These are phyloP conservation scores for Pistacia integerrima DNA, from an alignment of 345 rosid species.

Conservation along the genomic window DNA sequence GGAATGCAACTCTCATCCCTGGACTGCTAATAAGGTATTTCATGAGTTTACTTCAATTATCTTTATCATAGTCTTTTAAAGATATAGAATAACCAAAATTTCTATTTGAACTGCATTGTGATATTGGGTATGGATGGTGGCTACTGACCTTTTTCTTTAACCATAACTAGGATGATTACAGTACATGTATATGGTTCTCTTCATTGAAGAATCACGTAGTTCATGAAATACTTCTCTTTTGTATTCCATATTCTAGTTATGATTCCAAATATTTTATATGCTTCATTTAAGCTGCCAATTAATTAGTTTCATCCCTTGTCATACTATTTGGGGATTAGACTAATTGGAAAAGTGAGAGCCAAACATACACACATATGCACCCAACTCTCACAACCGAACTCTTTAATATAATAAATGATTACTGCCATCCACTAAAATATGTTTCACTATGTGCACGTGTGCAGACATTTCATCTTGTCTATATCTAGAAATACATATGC, in stretches of 20 bases:
- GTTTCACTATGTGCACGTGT: not conserved
- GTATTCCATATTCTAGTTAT: not conserved
- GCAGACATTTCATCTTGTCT: not conserved
- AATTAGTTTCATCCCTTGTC: not conserved
- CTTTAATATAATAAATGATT: not conserved
- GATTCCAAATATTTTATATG: not conserved
- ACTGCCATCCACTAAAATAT: not conserved
- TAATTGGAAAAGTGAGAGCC: not conserved
- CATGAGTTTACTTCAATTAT: conserved; percentile 9
- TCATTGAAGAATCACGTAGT: not conserved
- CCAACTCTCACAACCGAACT: not conserved
- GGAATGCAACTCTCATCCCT: conserved; percentile 51
- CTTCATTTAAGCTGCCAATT: not conserved
- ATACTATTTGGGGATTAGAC: not conserved
- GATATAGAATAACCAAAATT: not conserved
- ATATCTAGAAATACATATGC: not conserved
- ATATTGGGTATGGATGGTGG: not conserved
- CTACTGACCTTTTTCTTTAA: not conserved
- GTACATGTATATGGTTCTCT: not conserved
- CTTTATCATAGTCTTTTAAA: not conserved
- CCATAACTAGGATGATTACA: not conserved
- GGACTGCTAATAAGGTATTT: conserved; percentile 48
- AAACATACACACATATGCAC: not conserved
- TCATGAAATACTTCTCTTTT: not conserved
- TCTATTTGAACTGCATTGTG: conserved; percentile 1